Conservation (phyloP, 2,329 filamentous ascomycete species). For the Neopestalotiopsis sp. region DNA sequence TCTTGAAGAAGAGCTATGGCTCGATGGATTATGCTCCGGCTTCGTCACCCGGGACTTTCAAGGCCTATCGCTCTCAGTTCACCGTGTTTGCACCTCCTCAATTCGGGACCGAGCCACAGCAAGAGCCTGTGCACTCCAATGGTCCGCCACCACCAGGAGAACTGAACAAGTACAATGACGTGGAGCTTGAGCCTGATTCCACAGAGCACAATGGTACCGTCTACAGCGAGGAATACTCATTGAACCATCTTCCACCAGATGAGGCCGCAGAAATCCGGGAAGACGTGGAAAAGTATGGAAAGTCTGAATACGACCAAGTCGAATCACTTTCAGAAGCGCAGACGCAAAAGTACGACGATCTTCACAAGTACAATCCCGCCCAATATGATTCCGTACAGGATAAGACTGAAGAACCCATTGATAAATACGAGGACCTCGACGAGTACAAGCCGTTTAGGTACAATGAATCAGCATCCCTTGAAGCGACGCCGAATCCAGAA, state of each 20-base stretch:
- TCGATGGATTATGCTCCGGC: constrained; percentile 23
- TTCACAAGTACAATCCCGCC: constrained; percentile 40
- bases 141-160: constrained; percentile 41
- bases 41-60: constrained; percentile 36
- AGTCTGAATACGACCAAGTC: constrained; percentile 8
- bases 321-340: neutral
- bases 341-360: constrained; percentile 38
- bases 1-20: constrained; percentile 35
- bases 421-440: constrained; percentile 41
- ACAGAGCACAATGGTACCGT: constrained; percentile 7
- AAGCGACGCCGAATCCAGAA: constrained; percentile 27
- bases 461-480: constrained; percentile 35
- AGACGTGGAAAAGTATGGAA: constrained; percentile 27
- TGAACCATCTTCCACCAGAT: constrained; percentile 37
- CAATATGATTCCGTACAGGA: constrained; percentile 32
- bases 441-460: constrained; percentile 43
- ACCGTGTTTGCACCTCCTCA: constrained; percentile 29
- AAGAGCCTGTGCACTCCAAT: constrained; percentile 36
- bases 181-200: constrained; percentile 33
- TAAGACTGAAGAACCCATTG: constrained; percentile 19
- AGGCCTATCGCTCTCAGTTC: constrained; percentile 41
- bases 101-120: constrained; percentile 20
- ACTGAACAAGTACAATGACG: constrained; percentile 39
- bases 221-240: constrained; percentile 36
- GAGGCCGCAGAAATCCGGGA: constrained; percentile 35